Conservation (phyloP, 495 filamentous ascomycete genomes). For the Talaromyces wortmannii region DNA sequence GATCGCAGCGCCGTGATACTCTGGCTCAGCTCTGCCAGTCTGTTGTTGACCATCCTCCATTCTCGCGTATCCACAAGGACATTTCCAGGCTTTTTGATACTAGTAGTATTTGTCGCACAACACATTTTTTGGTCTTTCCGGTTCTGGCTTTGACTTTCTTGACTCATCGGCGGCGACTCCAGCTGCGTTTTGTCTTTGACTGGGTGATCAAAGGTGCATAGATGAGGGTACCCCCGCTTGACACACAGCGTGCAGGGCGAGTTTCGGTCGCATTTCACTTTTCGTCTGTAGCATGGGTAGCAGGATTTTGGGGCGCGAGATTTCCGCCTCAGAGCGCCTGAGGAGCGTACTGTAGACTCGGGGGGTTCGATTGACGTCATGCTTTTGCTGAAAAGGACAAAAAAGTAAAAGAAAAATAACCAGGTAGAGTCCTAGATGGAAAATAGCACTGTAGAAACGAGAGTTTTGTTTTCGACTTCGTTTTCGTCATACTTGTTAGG, state of each 20-base stretch:
- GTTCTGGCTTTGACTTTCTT: constrained; percentile 8
- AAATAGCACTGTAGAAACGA: too few relatives aligned
- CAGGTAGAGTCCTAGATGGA: too few relatives aligned
- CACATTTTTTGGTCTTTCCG: neutral
- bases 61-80: constrained; percentile 18
- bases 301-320: constrained; percentile 50
- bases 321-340: constrained; percentile 2
- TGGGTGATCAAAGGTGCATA: constrained; percentile 69
- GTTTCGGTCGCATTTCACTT: constrained; percentile 71
- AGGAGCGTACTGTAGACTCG: neutral
- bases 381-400: neutral
- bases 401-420: too few relatives aligned
- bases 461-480: too few relatives aligned
- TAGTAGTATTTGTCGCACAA: constrained; percentile 11
- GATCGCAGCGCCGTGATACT: constrained; percentile 33
- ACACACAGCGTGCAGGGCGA: constrained; percentile 67
- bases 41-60: constrained; percentile 38
- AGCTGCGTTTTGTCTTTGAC: constrained; percentile 46
- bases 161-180: constrained; percentile 22
- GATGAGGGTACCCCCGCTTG: constrained; percentile 63
- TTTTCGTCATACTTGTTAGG: too few relatives aligned
- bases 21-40: constrained; percentile 35
- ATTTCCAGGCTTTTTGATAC: constrained; percentile 22
- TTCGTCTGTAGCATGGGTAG: constrained; percentile 67
- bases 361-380: neutral